Evolutionary conservation across 2,329 filamentous ascomycete species (phyloP).

Genomic region (Pestalotiopsis sp.): DNA sequence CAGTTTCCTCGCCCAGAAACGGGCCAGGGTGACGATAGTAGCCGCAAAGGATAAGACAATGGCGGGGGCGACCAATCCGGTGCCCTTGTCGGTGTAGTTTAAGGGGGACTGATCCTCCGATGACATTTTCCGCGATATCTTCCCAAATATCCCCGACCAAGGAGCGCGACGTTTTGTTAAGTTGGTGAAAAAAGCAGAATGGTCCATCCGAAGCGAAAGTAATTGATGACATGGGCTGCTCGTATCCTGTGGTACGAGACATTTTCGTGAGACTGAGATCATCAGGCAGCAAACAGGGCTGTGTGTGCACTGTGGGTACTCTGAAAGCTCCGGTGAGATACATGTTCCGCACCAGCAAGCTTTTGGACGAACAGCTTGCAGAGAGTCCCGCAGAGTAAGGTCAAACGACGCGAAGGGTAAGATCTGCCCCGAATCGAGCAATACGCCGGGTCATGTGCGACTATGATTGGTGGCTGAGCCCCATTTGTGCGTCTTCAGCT

Average conservation of each 20-base stretch:
- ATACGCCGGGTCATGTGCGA: neutral
- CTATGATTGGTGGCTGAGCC: neutral
- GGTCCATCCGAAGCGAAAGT: neutral
- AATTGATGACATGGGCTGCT: neutral
- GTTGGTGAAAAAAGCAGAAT: neutral
- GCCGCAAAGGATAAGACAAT: neutral
- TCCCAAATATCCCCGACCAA: neutral
- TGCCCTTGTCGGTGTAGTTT: conserved; percentile 7
- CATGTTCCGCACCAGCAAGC: neutral
- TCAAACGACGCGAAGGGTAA: neutral
- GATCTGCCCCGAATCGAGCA: neutral
- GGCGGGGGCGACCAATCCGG: neutral
- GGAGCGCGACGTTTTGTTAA: neutral
- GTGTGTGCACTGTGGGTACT: neutral
- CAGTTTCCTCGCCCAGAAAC: neutral
- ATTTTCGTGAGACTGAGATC: neutral
- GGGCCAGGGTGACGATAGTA: neutral
- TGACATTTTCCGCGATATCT: neutral
- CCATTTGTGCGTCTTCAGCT: neutral
- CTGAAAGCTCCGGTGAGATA: neutral
- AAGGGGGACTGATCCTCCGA: conserved; percentile 9
- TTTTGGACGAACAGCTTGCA: neutral
- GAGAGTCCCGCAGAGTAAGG: neutral
- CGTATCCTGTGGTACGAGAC: neutral
- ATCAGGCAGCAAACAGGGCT: neutral